Base-by-base conservation (phyloP, 202 grass and related monocot genomes). In the Bolboschoenoplectus hybrid region DNA sequence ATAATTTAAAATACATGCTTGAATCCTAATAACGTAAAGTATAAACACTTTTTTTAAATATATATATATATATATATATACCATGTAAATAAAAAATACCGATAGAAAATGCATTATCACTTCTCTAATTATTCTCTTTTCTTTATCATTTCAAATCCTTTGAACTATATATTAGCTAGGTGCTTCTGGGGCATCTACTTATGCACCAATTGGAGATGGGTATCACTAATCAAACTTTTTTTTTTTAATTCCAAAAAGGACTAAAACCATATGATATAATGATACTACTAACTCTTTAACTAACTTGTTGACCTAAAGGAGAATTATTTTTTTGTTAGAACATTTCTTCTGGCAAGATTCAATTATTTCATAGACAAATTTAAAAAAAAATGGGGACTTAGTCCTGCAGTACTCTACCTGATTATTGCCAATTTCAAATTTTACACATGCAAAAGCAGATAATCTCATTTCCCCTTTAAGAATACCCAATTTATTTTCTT, bases 231-330 rank as follows among this genome's bases (percentile, higher is more conserved):
- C 12, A 77, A 26, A 6, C 74, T 10, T 36, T 6, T 4, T 39
- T 9, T 17, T 16, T 68, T 55, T 55, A 1, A 55, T 13, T 38
- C 5, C 26, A 35, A 75, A 35, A 75, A 44, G 36, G 5, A 61
- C 17, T 0, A n/a, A 50, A 13, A 45, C 9, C 44, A 38, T 55
- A 38, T 77, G 32, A 77, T 75, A 20, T 34, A 75, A 34, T 75
- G 7, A 49, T 63, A 12, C 16, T 36, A 39, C 62, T 65, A 67
- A 82, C 43, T 82, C 81, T 45, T 81, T 67, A 82, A 47, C 43
- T 49, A 67, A 82, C 62, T 47, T 51, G 81, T 66, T 36, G 3
- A 49, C 20, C 14, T 39, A 12, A 67, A 26, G 45, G 81, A 82
- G 13, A 49, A 64, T 50, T 65, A 82, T 46, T 67, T 65, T 67